These are phyloP conservation scores for Taphrina wiesneri DNA, from an alignment of 1,139 yeast genomes.

Conservation along the genomic window DNA sequence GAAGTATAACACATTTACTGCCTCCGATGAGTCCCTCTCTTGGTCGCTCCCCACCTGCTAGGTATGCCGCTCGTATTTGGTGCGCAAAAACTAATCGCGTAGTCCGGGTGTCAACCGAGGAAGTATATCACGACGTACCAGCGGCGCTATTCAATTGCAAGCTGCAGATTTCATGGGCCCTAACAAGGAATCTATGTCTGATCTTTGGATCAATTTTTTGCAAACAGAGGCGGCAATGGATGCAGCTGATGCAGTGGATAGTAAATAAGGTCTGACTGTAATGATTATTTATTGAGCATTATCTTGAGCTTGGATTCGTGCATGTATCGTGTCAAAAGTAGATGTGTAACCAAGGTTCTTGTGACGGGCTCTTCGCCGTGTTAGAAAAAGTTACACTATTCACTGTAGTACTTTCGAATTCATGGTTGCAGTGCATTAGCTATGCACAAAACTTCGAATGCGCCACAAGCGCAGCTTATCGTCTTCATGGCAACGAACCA, in stretches of 20 bases:
- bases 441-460: no score
- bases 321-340: no score
- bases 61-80: neutral
- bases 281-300: no score
- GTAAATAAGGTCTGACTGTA: neutral
- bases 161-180: slow-evolving; percentile 33
- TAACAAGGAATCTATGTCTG: slow-evolving; percentile 38
- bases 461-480: no score
- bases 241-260: slow-evolving; percentile 6
- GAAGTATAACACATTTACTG: neutral
- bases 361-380: no score
- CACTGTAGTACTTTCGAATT: no score
- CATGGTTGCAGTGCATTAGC: no score
- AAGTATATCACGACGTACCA: slow-evolving; percentile 12
- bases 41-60: slow-evolving; percentile 11
- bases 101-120: slow-evolving; percentile 10
- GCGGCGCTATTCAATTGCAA: slow-evolving; percentile 17
- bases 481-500: no score
- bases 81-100: neutral
- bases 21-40: slow-evolving; percentile 4
- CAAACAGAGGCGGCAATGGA: slow-evolving; percentile 35
- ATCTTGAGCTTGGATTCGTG: no score
- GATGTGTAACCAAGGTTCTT: no score
- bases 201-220: slow-evolving; percentile 39
- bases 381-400: no score